phyloP scores from a whole-genome alignment of 2,329 filamentous ascomycete genomes.

The Fusarium phyllophilum region DNA sequence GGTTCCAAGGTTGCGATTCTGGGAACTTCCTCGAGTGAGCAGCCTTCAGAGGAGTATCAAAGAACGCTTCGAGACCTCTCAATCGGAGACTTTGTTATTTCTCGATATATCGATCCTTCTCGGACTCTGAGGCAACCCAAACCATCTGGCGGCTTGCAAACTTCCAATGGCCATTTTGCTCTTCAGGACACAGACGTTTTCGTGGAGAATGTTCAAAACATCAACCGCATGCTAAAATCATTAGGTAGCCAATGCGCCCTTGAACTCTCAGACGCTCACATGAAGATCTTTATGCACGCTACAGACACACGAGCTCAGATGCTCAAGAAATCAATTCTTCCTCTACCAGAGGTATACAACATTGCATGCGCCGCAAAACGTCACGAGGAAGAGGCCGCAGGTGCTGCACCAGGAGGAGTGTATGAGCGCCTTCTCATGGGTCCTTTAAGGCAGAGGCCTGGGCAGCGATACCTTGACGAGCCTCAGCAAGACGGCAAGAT shows the following conservation, averaged over 20 bases:
- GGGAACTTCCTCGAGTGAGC: slow-evolving; percentile 75
- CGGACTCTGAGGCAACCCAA: slow-evolving; percentile 44
- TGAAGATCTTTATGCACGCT: slow-evolving; percentile 44
- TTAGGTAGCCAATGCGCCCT: slow-evolving; percentile 45
- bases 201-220: slow-evolving; percentile 58
- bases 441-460: slow-evolving; percentile 46
- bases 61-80: slow-evolving; percentile 53
- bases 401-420: slow-evolving; percentile 41
- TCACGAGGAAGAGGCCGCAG: slow-evolving; percentile 34
- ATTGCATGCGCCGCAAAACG: slow-evolving; percentile 49
- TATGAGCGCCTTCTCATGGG: slow-evolving; percentile 49
- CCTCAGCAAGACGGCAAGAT: slow-evolving; percentile 40
- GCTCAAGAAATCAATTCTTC: slow-evolving; percentile 50
- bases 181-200: slow-evolving; percentile 54
- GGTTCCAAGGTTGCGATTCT: slow-evolving; percentile 80
- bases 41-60: slow-evolving; percentile 57
- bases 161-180: slow-evolving; percentile 35
- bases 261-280: slow-evolving; percentile 38
- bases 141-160: slow-evolving; percentile 34
- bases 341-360: slow-evolving; percentile 53
- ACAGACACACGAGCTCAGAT: slow-evolving; percentile 43
- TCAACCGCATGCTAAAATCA: slow-evolving; percentile 58
- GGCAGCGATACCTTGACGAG: slow-evolving; percentile 46
- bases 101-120: slow-evolving; percentile 46
- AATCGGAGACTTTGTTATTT: slow-evolving; percentile 54